Base-by-base conservation (phyloP, 305 asterid species). In the Nicotiana rustica region DNA sequence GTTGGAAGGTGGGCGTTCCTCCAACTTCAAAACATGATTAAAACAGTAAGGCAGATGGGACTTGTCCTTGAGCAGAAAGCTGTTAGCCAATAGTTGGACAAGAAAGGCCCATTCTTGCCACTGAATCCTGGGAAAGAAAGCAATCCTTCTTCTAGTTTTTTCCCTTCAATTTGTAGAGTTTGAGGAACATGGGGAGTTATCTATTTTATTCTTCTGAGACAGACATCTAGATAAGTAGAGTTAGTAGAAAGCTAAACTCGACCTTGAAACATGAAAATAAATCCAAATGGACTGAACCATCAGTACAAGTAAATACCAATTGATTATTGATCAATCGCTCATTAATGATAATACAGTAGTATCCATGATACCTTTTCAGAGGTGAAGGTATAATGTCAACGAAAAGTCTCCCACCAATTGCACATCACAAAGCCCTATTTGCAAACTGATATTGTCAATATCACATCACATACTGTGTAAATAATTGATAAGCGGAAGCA, bases 1-100 rank as follows among this genome's bases (percentile, higher is more conserved):
- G 96, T 82, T 92, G 87, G 97, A 90, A 85, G 87, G 92, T 15
- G 93, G 96, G 1, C 91, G 90, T 82, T 86, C 92, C n/a, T 93
- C 94, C 2, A 94, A 94, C 88, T 80, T 90, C 81, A 83, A 87
- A 86, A 55, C 64, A 87, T 85, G 81, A 88, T 95, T 2, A 70
- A 44, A 17, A 84, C 81, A 1, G 77, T 93, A 91, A 90, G 83
- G 89, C 85, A 80, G 84, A 93, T 88, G 78, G 98, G 97, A 0
- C 92, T 86, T 65, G 80, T 78, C 62, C 41, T 89, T 7, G 94
- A 95, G 21, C 93, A 92, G 94, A 93, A 88, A 75, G 29, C 29
- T 25, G 29, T 25, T 25, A 25, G 29, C 29, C 29, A 25, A 25
- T 25, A 25, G 29, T 25, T 25, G 29, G 29, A 25, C 29, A 25